A percentile compares a stretch with the other conserved stretches of the same genome.
phyloP scores from a whole-genome alignment of 73 alveolate species.

The Tetrahymena malaccensis region DNA sequence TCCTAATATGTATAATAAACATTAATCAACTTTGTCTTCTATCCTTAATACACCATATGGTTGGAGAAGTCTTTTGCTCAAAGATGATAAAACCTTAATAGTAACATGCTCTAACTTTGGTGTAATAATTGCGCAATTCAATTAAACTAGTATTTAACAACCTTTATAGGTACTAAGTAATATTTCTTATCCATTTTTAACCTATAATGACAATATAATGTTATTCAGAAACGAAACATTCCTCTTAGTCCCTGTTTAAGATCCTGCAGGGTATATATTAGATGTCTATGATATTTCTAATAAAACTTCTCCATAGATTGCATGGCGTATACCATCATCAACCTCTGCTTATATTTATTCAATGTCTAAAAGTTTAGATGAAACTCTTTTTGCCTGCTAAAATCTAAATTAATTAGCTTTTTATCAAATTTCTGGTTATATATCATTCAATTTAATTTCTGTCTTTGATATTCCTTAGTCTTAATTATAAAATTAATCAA shows the following conservation, averaged over 20 bases:
- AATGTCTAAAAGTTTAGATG: neutral
- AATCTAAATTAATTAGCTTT: neutral
- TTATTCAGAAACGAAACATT: neutral
- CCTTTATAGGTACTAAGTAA: neutral
- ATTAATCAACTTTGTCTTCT: neutral
- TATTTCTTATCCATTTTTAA: neutral
- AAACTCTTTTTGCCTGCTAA: neutral
- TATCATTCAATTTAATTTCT: neutral
- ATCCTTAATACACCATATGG: neutral
- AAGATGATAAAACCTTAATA: neutral
- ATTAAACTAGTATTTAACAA: neutral
- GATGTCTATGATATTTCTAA: neutral
- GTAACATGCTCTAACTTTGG: neutral
- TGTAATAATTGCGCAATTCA: neutral
- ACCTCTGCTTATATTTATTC: neutral
- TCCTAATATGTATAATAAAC: neutral
- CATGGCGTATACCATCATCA: neutral
- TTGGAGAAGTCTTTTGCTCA: neutral
- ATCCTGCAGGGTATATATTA: neutral
- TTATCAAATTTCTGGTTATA: neutral
- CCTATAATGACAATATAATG: neutral
- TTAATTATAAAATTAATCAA: neutral
- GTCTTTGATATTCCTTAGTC: neutral
- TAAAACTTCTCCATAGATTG: neutral
- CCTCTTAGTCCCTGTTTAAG: neutral